Percentiles rank a stretch among this genome's conserved stretches.
Evolutionary conservation across 345 rosid species (phyloP).

Genomic region (Reutealis trisperma): DNA sequence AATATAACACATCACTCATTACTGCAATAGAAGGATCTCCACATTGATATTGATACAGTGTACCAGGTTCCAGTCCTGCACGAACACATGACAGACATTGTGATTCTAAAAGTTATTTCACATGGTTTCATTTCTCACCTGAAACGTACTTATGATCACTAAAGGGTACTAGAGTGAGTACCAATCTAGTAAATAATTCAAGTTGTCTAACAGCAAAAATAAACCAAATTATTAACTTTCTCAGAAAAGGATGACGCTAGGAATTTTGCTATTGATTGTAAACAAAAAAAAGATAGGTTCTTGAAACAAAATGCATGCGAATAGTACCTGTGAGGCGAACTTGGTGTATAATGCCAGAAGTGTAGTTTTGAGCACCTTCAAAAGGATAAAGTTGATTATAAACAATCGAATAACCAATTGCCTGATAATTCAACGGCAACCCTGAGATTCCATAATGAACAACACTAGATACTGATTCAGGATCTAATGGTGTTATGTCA

Average conservation of each 20-base stretch:
- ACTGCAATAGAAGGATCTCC: constrained; percentile 70
- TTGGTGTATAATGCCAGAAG: constrained; percentile 89
- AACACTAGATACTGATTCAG: constrained; percentile 51
- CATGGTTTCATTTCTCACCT: not conserved
- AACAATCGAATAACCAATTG: constrained; percentile 55
- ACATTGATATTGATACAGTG: constrained; percentile 63
- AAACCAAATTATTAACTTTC: not conserved
- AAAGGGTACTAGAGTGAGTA: not conserved
- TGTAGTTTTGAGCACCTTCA: constrained; percentile 57
- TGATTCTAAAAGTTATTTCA: not conserved
- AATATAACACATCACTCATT: constrained; percentile 54
- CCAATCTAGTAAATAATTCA: not conserved
- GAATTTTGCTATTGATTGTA: not conserved
- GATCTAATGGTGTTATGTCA: constrained; percentile 50
- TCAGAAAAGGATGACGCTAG: not conserved
- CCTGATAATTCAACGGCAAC: constrained; percentile 32
- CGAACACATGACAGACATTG: not conserved
- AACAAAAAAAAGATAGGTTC: not conserved
- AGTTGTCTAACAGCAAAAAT: not conserved
- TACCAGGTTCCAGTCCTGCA: constrained; percentile 68
- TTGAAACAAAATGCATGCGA: not conserved
- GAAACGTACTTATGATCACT: not conserved
- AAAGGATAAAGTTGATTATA: constrained; percentile 61
- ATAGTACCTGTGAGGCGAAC: constrained; percentile 64
- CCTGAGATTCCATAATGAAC: constrained; percentile 55